A percentile compares a stretch with the other conserved stretches of the same genome.
Conservation (phyloP, 129 eudicot genomes). For the Heracleum sosnowskyi region DNA sequence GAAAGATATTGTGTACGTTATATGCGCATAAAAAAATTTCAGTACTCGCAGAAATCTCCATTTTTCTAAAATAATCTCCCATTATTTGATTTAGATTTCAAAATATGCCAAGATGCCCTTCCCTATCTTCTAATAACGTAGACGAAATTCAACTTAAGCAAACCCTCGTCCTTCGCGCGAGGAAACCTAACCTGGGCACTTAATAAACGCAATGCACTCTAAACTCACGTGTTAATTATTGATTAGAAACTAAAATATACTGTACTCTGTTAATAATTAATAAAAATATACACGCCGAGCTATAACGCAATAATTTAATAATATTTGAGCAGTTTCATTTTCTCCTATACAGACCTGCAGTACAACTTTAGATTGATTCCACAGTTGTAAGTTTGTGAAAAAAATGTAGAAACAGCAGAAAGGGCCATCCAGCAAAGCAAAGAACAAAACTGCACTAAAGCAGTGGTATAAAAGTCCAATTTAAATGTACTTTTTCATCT, state of each 20-base stretch:
- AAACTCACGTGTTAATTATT: slow-evolving; percentile 1
- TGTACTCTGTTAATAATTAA: neutral
- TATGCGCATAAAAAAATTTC: too few relatives aligned
- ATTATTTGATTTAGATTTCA: too few relatives aligned
- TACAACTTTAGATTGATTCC: neutral
- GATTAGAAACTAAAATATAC: neutral
- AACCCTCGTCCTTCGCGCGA: neutral
- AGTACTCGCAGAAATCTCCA: too few relatives aligned
- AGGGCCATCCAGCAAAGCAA: neutral
- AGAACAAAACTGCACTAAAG: neutral
- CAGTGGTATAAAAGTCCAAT: neutral
- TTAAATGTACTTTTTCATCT: neutral
- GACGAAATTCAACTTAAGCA: neutral
- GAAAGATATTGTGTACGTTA: too few relatives aligned
- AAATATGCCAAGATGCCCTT: neutral
- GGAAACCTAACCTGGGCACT: neutral
- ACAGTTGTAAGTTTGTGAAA: neutral
- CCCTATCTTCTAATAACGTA: neutral
- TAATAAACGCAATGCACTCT: neutral
- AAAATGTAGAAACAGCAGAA: neutral
- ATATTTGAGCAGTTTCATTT: neutral
- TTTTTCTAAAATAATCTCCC: too few relatives aligned
- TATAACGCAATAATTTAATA: neutral
- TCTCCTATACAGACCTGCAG: neutral
- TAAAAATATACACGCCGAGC: neutral